A percentile compares a stretch with the other conserved stretches of the same genome.
Evolutionary conservation across 352 stramenopile genomes (phyloP).

Genomic region (Phytophthora macrochlamydospora): DNA sequence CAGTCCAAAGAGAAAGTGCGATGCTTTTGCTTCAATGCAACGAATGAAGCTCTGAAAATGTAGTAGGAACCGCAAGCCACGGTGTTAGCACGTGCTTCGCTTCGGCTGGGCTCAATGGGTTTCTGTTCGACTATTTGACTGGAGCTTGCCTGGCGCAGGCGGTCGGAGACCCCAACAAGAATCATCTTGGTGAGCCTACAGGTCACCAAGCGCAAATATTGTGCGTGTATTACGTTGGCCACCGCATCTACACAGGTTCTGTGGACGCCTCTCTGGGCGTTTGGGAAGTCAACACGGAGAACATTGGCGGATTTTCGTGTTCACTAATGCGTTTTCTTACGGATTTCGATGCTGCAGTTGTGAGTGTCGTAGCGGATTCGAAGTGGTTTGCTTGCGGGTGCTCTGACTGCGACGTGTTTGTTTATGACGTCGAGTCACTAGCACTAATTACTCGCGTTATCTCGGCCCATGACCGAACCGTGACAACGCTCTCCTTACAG

Average conservation of each 20-base stretch:
- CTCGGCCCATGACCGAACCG: conserved; percentile 52
- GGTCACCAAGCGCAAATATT: conserved; percentile 77
- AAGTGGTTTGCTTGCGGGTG: conserved; percentile 62
- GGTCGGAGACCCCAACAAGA: conserved; percentile 60
- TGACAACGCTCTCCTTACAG: conserved; percentile 53
- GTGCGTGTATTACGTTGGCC: conserved; percentile 60
- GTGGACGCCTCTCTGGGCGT: conserved; percentile 70
- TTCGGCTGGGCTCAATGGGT: conserved; percentile 45
- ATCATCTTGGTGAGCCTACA: conserved; percentile 66
- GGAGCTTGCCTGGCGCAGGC: conserved; percentile 68
- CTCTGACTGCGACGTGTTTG: conserved; percentile 76
- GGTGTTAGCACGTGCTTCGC: conserved; percentile 67
- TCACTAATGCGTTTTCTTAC: conserved; percentile 52
- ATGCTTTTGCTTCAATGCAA: conserved; percentile 77
- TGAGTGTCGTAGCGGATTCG: conserved; percentile 64
- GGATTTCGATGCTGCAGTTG: conserved; percentile 76
- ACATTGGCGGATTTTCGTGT: conserved; percentile 55
- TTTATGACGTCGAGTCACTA: conserved; percentile 57
- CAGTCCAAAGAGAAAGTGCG: conserved; percentile 64
- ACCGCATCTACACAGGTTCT: conserved; percentile 72
- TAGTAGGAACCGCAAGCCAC: conserved; percentile 72
- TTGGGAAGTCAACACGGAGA: conserved; percentile 66
- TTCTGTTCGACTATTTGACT: conserved; percentile 71
- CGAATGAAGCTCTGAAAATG: conserved; percentile 76
- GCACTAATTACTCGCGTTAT: conserved; percentile 56